phyloP scores from a whole-genome alignment of 2,329 filamentous ascomycete species.

The Aspergillus versicolor region DNA sequence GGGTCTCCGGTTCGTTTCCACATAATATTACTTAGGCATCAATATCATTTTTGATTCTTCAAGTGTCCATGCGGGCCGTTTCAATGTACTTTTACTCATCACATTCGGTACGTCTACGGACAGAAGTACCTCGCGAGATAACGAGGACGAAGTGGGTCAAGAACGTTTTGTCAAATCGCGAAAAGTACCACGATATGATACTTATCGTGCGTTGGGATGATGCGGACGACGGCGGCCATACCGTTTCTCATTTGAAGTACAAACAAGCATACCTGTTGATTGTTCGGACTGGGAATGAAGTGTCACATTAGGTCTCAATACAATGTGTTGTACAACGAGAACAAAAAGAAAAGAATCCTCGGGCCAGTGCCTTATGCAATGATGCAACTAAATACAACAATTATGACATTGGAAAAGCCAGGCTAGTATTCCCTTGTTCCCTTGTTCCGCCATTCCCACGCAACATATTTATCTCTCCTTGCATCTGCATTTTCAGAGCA shows the following conservation, averaged over 20 bases:
- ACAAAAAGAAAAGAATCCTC: neutral
- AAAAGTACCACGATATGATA: neutral
- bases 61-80: constrained; percentile 1
- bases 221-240: neutral
- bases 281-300: neutral
- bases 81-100: neutral
- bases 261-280: neutral
- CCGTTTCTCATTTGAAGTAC: neutral
- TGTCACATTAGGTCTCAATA: neutral
- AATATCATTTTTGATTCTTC: neutral
- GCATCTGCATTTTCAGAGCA: constrained; percentile 1
- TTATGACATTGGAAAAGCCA: neutral
- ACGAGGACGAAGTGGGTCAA: neutral
- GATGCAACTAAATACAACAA: neutral
- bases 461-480: constrained; percentile 1
- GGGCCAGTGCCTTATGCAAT: neutral
- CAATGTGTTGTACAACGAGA: constrained; percentile 9
- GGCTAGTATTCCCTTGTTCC: neutral
- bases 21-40: neutral
- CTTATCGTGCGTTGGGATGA: neutral
- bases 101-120: neutral
- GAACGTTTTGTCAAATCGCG: neutral
- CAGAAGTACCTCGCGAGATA: neutral
- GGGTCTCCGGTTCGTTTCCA: neutral
- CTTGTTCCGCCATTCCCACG: neutral